Percentiles rank a stretch among this genome's conserved stretches.
These are phyloP conservation scores for Urtica urens DNA, from an alignment of 306 rosid genomes.

Conservation along the genomic window DNA sequence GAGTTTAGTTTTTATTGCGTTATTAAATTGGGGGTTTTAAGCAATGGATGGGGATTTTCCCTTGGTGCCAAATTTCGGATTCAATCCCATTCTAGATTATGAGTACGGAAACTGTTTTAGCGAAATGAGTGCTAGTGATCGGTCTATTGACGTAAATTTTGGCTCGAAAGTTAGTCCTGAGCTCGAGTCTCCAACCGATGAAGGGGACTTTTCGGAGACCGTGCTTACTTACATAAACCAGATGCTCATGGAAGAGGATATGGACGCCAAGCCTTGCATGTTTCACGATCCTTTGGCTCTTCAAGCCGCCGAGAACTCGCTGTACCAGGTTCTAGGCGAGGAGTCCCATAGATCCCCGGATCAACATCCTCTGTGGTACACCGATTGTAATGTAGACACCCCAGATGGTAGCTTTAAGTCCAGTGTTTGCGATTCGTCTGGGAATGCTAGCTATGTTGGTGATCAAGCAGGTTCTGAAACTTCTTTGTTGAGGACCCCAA, in stretches of 20 bases:
- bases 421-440: conserved; percentile 14
- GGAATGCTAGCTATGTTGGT: conserved; percentile 10
- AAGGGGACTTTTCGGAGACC: conserved; percentile 26
- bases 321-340: conserved; percentile 33
- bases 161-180: conserved; percentile 4
- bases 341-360: conserved; percentile 22
- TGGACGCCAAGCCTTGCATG: conserved; percentile 36
- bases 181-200: conserved; percentile 28
- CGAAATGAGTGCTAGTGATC: conserved; percentile 2
- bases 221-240: conserved; percentile 39
- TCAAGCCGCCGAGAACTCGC: conserved; percentile 42
- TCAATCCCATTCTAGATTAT: conserved; percentile 7
- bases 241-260: conserved; percentile 54
- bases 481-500: conserved; percentile 21
- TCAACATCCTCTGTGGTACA: conserved; percentile 28
- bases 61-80: conserved; percentile 10
- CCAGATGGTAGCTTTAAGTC: conserved; percentile 22
- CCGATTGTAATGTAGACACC: conserved; percentile 19
- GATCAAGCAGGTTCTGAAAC: conserved; percentile 23
- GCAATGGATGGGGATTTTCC: conserved; percentile 24
- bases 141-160: conserved; percentile 12
- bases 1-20: neutral
- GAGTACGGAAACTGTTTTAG: conserved; percentile 11
- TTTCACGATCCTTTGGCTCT: conserved; percentile 41
- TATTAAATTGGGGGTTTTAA: neutral